phyloP scores from a whole-genome alignment of 345 rosid species.

The Heritiera littoralis region DNA sequence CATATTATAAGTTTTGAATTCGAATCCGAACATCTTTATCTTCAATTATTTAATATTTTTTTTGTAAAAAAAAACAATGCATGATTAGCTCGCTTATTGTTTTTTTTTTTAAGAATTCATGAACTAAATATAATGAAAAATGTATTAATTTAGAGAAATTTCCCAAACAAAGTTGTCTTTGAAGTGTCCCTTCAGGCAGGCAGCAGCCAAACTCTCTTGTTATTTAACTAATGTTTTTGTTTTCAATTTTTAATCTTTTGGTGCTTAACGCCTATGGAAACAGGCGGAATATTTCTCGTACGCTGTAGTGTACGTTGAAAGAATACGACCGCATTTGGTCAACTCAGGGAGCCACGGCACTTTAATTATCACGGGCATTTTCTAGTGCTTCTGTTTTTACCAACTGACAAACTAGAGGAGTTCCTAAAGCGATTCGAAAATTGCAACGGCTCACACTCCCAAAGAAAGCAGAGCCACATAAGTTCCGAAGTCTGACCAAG shows the following conservation, averaged over 20 bases:
- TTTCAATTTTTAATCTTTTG: neutral
- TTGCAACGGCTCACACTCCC: neutral
- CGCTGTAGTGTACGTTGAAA: neutral
- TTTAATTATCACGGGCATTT: too few species aligned
- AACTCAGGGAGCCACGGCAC: neutral
- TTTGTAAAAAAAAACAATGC: too few species aligned
- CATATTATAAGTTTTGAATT: too few species aligned
- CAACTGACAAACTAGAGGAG: too few species aligned
- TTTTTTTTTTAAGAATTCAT: neutral
- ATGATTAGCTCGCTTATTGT: neutral
- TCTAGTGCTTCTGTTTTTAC: too few species aligned
- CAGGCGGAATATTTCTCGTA: neutral
- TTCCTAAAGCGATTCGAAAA: neutral
- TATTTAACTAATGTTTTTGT: neutral
- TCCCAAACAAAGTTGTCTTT: neutral
- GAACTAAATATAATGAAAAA: neutral
- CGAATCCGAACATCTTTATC: too few species aligned
- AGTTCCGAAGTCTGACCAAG: conserved; percentile 9
- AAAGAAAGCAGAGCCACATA: conserved; percentile 8
- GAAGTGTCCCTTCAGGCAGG: neutral
- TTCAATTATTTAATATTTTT: too few species aligned
- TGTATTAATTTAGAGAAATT: neutral
- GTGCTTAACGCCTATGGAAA: neutral
- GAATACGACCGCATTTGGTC: neutral
- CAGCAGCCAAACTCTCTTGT: neutral